Evolutionary conservation across 108 stramenopile species (phyloP), one percentile per base, ranked within the genome.

Genomic region (Aurantiochytrium sp.): DNA sequence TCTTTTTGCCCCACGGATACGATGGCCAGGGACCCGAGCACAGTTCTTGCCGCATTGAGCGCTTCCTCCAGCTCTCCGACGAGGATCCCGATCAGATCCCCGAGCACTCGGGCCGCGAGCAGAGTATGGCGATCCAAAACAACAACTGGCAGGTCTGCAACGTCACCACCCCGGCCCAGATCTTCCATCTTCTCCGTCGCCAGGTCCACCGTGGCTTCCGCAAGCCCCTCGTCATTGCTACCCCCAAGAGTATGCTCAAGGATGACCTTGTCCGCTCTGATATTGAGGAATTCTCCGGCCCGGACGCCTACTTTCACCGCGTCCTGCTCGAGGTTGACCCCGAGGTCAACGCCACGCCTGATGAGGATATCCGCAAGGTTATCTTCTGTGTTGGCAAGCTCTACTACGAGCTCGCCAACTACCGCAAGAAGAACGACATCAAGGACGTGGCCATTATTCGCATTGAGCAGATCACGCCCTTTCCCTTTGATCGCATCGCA

Each of bases 11-110:
- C 18, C 98, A 98, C 91, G 99, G 99, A 19, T 99, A 97, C 94
- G 98, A 98, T 92, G 99, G 99, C 18, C 97, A 98, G 94, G 99
- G 99, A 21, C 96, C 99, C 28, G 99, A 99, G 90, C 99, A 99
- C 92, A 97, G 96, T n/a, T 95, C 95, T 88, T 98, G 98, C 93
- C 96, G 99, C 59, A 72, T 98, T 23, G 99, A 99, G 92, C 96
- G 99, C 44, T 99, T 99, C 93, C 94, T 99, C 47, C 99, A 99
- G 93, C 91, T 93, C 90, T 94, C 96, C 60, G 98, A 99, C 89
- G 98, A 98, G 91, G 98, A 98, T 95, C 96, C 96, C 42, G 97
- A 99, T 90, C 83, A 93, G 87, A 94, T 99, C 73, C 99, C 99
- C 12, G 94, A 90, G n/a, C 88, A 92, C 35, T 96, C 97, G 90